A percentile compares a stretch with the other conserved stretches of the same genome.
Conservation (phyloP, 164 flowering plant genomes). For the Euptelea pleiosperma region DNA sequence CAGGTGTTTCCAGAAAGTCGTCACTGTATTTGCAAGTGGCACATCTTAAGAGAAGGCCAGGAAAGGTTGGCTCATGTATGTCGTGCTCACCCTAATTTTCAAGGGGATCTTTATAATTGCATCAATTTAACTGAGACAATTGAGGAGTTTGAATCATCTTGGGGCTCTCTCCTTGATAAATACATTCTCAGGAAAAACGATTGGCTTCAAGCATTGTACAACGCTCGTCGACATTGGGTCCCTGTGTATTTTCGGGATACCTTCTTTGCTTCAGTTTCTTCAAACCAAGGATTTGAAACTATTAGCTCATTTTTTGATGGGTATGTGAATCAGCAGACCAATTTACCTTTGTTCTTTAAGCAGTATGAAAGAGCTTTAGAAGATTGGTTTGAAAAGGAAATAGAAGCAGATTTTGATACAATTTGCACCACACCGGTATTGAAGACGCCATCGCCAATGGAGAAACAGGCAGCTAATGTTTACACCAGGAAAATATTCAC, state of each 20-base stretch:
- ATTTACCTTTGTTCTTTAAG: constrained; percentile 43
- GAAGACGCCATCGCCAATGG: constrained; percentile 66
- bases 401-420: constrained; percentile 57
- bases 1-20: constrained; percentile 63
- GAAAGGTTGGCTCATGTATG: constrained; percentile 58
- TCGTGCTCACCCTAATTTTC: constrained; percentile 46
- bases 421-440: constrained; percentile 44
- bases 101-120: constrained; percentile 59
- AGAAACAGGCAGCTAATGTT: constrained; percentile 57
- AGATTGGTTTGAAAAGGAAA: constrained; percentile 44
- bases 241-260: constrained; percentile 66
- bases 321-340: constrained; percentile 46
- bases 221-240: constrained; percentile 62
- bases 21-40: constrained; percentile 68
- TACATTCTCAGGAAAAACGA: constrained; percentile 53
- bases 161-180: constrained; percentile 52
- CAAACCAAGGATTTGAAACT: constrained; percentile 32
- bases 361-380: constrained; percentile 57
- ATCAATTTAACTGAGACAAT: constrained; percentile 58
- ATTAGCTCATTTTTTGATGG: constrained; percentile 50
- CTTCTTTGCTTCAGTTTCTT: constrained; percentile 54
- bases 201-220: constrained; percentile 66
- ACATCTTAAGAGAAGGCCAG: constrained; percentile 65
- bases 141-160: constrained; percentile 67
- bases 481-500: constrained; percentile 49